These are phyloP conservation scores for Thalassiosira delicatula DNA, from an alignment of 352 stramenopile species.

Conservation along the genomic window DNA sequence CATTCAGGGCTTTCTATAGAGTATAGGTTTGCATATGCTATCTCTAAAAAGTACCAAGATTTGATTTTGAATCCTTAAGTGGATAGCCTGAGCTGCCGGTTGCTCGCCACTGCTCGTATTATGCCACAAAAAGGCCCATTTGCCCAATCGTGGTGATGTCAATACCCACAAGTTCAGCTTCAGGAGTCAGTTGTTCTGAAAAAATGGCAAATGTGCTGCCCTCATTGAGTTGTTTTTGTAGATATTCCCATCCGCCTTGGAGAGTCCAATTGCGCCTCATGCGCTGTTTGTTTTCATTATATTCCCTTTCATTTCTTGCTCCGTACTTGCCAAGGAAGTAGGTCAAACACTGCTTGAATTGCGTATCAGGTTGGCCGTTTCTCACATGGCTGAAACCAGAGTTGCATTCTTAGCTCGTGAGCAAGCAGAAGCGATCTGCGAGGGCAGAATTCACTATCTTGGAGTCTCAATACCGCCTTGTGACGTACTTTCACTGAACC, in stretches of 20 bases:
- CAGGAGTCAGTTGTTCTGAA: no score
- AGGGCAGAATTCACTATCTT: not conserved
- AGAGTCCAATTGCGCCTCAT: not conserved
- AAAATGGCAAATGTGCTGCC: no score
- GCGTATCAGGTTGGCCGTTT: not conserved
- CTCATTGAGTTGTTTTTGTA: no score
- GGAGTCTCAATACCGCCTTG: not conserved
- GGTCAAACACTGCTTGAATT: not conserved
- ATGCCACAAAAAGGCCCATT: not conserved
- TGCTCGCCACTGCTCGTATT: slow-evolving; percentile 7
- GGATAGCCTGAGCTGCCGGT: no score
- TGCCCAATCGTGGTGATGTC: no score
- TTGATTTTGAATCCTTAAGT: no score
- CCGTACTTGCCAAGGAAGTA: not conserved
- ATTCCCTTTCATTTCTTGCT: not conserved
- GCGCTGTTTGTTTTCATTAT: not conserved
- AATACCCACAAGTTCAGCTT: no score
- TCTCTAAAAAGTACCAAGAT: no score
- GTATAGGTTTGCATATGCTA: no score
- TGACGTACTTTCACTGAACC: not conserved
- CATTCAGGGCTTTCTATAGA: no score
- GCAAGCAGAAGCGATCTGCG: not conserved
- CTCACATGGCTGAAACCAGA: not conserved
- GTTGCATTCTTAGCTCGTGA: not conserved
- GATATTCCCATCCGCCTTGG: not conserved